Percentiles rank a stretch among this genome's conserved stretches.
These are phyloP conservation scores for Aspergillus quadrilineatus DNA, from an alignment of 2,329 filamentous ascomycete species.

Conservation along the genomic window DNA sequence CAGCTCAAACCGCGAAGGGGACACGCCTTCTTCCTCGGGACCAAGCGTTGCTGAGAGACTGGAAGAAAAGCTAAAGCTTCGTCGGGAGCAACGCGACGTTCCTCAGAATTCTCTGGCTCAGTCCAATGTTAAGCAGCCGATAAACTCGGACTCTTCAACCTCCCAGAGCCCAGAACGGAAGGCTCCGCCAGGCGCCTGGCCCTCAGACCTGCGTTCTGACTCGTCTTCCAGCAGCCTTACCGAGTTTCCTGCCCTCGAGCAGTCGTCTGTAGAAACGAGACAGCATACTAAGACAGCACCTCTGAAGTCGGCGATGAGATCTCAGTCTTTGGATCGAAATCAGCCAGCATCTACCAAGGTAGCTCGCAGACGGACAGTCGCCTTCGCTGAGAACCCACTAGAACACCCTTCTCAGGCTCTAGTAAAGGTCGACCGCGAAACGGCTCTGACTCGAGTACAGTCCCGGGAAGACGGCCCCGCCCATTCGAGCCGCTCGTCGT, in stretches of 20 bases:
- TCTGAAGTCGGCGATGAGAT: constrained; percentile 8
- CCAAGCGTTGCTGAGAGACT: constrained; percentile 30
- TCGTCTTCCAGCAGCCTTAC: not conserved
- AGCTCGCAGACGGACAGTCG: constrained; percentile 19
- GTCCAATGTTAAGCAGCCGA: not conserved
- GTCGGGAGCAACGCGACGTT: constrained; percentile 28
- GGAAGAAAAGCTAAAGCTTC: constrained; percentile 35
- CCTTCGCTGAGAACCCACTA: constrained; percentile 18
- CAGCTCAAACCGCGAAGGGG: constrained; percentile 1
- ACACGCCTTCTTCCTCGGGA: constrained; percentile 6
- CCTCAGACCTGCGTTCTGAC: not conserved
- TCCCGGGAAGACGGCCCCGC: constrained; percentile 16
- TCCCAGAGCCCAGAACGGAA: not conserved
- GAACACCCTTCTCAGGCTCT: constrained; percentile 13
- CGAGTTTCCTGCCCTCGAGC: not conserved
- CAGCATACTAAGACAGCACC: not conserved
- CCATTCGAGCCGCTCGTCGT: constrained; percentile 16
- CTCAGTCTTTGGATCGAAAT: constrained; percentile 12
- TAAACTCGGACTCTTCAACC: not conserved
- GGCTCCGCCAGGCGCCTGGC: constrained; percentile 2
- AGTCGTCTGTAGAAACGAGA: not conserved
- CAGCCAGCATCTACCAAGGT: constrained; percentile 10
- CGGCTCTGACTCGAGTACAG: constrained; percentile 7
- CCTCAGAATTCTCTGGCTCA: constrained; percentile 9
- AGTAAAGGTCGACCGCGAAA: constrained; percentile 9